These are phyloP conservation scores for Diophrys appendiculata DNA, from an alignment of 73 alveolate species.

Conservation along the genomic window DNA sequence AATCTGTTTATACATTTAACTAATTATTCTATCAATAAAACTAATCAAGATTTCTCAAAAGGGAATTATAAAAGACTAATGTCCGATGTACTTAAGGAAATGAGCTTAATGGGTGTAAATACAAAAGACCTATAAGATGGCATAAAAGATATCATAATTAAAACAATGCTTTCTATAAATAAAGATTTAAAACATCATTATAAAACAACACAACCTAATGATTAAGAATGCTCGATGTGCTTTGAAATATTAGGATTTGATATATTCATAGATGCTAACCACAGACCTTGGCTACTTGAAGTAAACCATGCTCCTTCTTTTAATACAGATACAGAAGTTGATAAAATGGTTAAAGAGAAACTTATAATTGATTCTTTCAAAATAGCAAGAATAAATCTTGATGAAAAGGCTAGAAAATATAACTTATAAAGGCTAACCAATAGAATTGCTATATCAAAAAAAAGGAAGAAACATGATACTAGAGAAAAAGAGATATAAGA, in stretches of 20 bases:
- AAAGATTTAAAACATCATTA: slow-evolving; percentile 11
- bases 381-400: too few relatives aligned
- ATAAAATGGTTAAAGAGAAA: slow-evolving; percentile 63
- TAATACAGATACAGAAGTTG: slow-evolving; percentile 72
- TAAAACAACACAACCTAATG: slow-evolving; percentile 21
- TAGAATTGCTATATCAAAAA: too few relatives aligned
- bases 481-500: too few relatives aligned
- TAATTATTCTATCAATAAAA: slow-evolving; percentile 40
- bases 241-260: slow-evolving; percentile 35
- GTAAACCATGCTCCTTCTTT: slow-evolving; percentile 72
- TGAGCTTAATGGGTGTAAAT: slow-evolving; percentile 12
- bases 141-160: slow-evolving; percentile 25
- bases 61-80: slow-evolving; percentile 5
- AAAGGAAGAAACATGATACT: too few relatives aligned
- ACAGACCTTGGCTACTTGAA: slow-evolving; percentile 32
- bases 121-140: neutral
- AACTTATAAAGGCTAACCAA: too few relatives aligned
- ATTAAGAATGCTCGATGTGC: slow-evolving; percentile 18
- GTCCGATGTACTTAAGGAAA: slow-evolving; percentile 3
- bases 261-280: slow-evolving; percentile 18
- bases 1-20: slow-evolving; percentile 45
- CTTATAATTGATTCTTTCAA: too few relatives aligned
- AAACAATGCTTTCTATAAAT: slow-evolving; percentile 17
- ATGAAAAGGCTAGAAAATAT: too few relatives aligned
- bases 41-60: slow-evolving; percentile 12